Evolutionary conservation across 345 rosid species (phyloP).

Genomic region (Populus deltoides): DNA sequence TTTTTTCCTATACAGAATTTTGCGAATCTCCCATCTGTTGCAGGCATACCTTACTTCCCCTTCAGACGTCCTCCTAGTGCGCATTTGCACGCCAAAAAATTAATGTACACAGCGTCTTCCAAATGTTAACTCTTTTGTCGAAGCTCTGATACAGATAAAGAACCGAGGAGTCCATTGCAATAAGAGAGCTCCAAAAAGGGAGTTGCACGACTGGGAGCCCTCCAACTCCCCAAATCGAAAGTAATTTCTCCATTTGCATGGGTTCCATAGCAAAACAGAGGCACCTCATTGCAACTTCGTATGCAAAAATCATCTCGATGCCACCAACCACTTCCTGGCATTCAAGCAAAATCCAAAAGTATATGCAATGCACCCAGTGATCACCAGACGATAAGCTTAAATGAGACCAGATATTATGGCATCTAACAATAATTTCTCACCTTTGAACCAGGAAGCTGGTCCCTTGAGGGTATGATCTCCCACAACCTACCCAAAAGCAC

Average conservation of each 20-base stretch:
- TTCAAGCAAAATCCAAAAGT: not conserved
- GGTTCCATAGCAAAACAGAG: not conserved
- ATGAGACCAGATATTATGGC: not conserved
- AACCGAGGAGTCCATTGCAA: not conserved
- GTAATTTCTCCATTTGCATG: not conserved
- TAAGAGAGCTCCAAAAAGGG: not conserved
- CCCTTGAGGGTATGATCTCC: conserved; percentile 20
- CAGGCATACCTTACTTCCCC: conserved; percentile 7
- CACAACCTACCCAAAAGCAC: conserved; percentile 18
- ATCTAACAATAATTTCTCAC: conserved; percentile 16
- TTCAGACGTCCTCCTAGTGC: not conserved
- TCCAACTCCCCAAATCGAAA: not conserved
- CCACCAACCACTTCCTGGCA: conserved; percentile 19
- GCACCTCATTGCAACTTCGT: not conserved
- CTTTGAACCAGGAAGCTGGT: conserved; percentile 20
- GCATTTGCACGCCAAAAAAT: conserved; percentile 6
- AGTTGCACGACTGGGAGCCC: not conserved
- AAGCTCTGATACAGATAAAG: not conserved
- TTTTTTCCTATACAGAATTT: conserved; percentile 28
- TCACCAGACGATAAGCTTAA: not conserved
- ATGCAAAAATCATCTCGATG: conserved; percentile 1
- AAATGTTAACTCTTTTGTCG: not conserved
- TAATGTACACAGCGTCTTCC: conserved; percentile 7
- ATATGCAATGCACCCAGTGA: not conserved
- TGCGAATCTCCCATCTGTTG: not conserved